These are phyloP conservation scores for Boletus sp. DNA, from an alignment of 1,284 basidiomycete genomes.

Conservation along the genomic window DNA sequence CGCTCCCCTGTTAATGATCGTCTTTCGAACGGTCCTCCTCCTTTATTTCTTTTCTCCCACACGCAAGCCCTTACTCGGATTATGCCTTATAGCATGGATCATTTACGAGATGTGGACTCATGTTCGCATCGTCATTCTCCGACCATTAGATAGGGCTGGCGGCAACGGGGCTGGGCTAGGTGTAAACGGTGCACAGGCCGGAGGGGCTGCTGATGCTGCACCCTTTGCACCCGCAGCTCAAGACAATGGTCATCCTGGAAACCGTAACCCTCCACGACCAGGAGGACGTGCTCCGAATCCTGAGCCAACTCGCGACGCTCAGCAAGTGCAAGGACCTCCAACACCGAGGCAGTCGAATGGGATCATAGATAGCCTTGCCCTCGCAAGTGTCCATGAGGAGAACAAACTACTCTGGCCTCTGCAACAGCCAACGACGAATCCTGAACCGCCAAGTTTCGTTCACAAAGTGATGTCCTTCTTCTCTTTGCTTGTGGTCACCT, in stretches of 20 bases:
- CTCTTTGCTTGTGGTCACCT: constrained; percentile 53
- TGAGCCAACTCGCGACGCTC: constrained; percentile 17
- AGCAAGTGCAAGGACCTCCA: constrained; percentile 25
- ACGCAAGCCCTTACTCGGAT: constrained; percentile 65
- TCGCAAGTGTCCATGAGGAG: constrained; percentile 54
- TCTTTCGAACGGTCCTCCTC: constrained; percentile 64
- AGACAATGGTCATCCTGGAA: constrained; percentile 14
- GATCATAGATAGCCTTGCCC: constrained; percentile 52
- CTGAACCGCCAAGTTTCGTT: constrained; percentile 39
- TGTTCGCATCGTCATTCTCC: constrained; percentile 52
- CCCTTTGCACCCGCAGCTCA: constrained; percentile 19
- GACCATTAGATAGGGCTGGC: constrained; percentile 35
- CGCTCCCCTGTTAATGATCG: constrained; percentile 61
- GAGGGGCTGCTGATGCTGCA: constrained; percentile 14
- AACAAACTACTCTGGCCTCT: constrained; percentile 44
- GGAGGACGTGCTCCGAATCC: constrained; percentile 17
- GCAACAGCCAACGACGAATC: constrained; percentile 34
- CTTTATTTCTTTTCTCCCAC: constrained; percentile 78
- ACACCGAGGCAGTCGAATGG: constrained; percentile 32
- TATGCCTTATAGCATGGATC: constrained; percentile 66
- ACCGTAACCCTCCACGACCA: constrained; percentile 16
- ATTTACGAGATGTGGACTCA: constrained; percentile 74
- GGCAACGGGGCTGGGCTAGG: constrained; percentile 19
- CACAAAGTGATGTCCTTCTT: constrained; percentile 56
- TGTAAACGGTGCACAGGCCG: constrained; percentile 22